Conservation (phyloP, 805 yeast genomes). For the Pichia scutulata region DNA sequence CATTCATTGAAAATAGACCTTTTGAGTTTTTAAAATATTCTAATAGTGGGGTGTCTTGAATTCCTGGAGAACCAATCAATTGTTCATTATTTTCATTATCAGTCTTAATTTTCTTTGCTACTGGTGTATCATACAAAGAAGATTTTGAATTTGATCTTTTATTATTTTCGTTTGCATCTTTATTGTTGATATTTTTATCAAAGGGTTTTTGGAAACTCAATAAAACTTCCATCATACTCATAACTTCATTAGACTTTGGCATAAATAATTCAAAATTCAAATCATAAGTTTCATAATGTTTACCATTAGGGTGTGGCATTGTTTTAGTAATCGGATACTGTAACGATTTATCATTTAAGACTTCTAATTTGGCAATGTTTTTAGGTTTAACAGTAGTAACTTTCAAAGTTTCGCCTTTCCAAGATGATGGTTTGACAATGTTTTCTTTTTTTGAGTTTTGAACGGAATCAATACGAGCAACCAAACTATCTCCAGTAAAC, state of each 20-base stretch:
- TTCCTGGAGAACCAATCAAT: conserved; percentile 14
- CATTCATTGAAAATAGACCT: conserved; percentile 6
- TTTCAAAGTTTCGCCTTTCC: conserved; percentile 56
- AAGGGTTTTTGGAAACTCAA: conserved; percentile 25
- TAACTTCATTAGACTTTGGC: conserved; percentile 29
- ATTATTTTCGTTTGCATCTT: background rate
- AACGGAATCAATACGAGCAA: conserved; percentile 38
- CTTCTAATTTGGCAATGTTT: conserved; percentile 18
- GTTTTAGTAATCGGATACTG: conserved; percentile 40
- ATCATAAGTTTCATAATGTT: conserved; percentile 50
- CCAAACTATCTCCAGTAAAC: background rate
- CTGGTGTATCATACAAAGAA: background rate
- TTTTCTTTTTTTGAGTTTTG: conserved; percentile 59
- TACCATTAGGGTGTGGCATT: conserved; percentile 44
- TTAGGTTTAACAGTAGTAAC: conserved; percentile 27
- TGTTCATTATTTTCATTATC: background rate
- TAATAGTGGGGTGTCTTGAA: conserved; percentile 8
- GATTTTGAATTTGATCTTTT: background rate
- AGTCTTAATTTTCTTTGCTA: background rate
- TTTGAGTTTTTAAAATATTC: conserved; percentile 7
- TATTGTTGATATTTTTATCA: background rate
- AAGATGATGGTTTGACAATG: conserved; percentile 40
- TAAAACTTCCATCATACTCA: conserved; percentile 41
- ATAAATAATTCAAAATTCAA: conserved; percentile 54
- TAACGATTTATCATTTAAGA: conserved; percentile 32